phyloP scores from a whole-genome alignment of 257 asterid species.

The Cynanchum wilfordii region DNA sequence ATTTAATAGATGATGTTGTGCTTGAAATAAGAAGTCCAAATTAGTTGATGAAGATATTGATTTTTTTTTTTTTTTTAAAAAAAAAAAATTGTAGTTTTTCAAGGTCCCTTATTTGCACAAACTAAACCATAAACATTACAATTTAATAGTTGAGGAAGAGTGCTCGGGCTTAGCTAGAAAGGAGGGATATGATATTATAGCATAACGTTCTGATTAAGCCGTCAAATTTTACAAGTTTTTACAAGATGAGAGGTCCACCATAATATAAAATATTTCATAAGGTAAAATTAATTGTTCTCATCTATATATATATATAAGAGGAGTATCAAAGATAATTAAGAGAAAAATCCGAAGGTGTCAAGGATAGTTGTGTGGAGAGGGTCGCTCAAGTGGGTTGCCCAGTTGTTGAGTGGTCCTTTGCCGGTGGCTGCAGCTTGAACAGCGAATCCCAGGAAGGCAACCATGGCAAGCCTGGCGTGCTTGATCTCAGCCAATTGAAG shows the following conservation, averaged over 20 bases:
- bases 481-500: slow-evolving; percentile 97
- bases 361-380: slow-evolving; percentile 98
- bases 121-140: too few relatives aligned
- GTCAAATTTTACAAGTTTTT: slow-evolving; percentile 24
- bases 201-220: slow-evolving; percentile 14
- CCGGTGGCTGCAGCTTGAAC: slow-evolving; percentile 97
- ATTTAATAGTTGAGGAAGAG: too few relatives aligned
- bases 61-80: too few relatives aligned
- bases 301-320: not conserved
- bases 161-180: not conserved
- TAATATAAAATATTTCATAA: not conserved
- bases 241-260: slow-evolving; percentile 19
- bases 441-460: slow-evolving; percentile 84
- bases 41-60: too few relatives aligned
- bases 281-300: slow-evolving; percentile 19
- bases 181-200: not conserved
- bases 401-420: slow-evolving; percentile 94
- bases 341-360: slow-evolving; percentile 77
- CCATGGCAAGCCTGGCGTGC: slow-evolving; percentile 99
- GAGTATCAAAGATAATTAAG: slow-evolving; percentile 16
- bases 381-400: slow-evolving; percentile 97
- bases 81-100: too few relatives aligned
- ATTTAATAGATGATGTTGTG: too few relatives aligned
- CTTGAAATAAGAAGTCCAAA: too few relatives aligned
- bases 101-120: too few relatives aligned